Evolutionary conservation across 2,329 filamentous ascomycete species (phyloP).

Genomic region (Periglandula ipomoeae): DNA sequence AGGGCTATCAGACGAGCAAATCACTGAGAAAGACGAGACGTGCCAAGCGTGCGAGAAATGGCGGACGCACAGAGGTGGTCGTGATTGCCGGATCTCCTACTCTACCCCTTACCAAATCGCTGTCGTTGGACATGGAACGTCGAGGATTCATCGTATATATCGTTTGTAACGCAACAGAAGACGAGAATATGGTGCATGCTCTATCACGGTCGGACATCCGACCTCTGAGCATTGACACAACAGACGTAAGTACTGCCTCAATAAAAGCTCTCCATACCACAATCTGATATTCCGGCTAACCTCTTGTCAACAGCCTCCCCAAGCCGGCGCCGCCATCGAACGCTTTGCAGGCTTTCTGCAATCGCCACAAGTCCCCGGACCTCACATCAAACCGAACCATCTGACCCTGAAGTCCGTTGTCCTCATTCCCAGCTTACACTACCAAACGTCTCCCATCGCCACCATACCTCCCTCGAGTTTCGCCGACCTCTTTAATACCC

Average conservation of each 20-base stretch:
- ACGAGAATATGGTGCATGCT: conserved; percentile 69
- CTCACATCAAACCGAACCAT: conserved; percentile 65
- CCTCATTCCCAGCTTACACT: conserved; percentile 71
- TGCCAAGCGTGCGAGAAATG: conserved; percentile 71
- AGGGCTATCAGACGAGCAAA: conserved; percentile 39
- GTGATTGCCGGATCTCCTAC: conserved; percentile 84
- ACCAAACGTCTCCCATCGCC: conserved; percentile 74
- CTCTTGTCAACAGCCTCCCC: conserved; percentile 45
- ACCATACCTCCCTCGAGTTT: conserved; percentile 77
- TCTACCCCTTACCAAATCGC: conserved; percentile 72
- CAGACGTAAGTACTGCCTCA: conserved; percentile 48
- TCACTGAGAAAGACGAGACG: conserved; percentile 60
- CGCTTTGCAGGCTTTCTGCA: conserved; percentile 64
- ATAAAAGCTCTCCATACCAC: background rate
- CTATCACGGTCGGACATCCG: conserved; percentile 75
- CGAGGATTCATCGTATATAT: conserved; percentile 91
- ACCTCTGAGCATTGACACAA: conserved; percentile 73
- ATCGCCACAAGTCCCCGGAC: conserved; percentile 65
- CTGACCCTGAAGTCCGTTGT: conserved; percentile 72
- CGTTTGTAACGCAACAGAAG: conserved; percentile 75
- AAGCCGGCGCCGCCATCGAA: conserved; percentile 58
- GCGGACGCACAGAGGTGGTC: conserved; percentile 76
- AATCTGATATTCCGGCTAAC: conserved; percentile 3
- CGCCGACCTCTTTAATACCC: conserved; percentile 85
- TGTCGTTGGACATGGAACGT: conserved; percentile 79